Evolutionary conservation across 176 grass and related monocot species (phyloP).

Genomic region (Aegilops bicornis): DNA sequence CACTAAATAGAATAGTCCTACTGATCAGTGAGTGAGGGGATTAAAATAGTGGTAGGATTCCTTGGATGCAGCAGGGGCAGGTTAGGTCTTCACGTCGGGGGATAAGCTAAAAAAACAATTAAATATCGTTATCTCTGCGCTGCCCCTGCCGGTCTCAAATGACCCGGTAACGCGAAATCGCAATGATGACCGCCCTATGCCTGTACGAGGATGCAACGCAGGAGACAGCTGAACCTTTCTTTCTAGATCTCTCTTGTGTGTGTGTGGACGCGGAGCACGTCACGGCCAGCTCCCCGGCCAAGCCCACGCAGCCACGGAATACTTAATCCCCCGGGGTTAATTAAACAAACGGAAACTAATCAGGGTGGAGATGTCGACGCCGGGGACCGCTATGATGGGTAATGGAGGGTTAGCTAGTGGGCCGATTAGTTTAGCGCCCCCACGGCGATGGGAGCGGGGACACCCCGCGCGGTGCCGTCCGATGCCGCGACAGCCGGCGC

Average conservation of each 20-base stretch:
- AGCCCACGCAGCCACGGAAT: slow-evolving; percentile 1
- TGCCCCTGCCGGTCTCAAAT: background rate
- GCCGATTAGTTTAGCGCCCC: slow-evolving; percentile 14
- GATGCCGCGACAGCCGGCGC: slow-evolving; percentile 42
- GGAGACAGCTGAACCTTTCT: slow-evolving; percentile 11
- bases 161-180: background rate
- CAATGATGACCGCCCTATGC: background rate
- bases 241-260: background rate
- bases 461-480: slow-evolving; percentile 36
- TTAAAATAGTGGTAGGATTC: slow-evolving; percentile 18
- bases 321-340: background rate
- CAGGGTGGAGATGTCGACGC: background rate
- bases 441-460: slow-evolving; percentile 13
- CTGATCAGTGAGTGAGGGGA: background rate
- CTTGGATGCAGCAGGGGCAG: slow-evolving; percentile 38
- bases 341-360: background rate
- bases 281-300: background rate
- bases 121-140: slow-evolving; percentile 7
- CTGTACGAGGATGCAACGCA: background rate
- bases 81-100: slow-evolving; percentile 30
- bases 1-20: too few relatives aligned
- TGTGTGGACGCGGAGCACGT: background rate
- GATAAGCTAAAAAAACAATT: slow-evolving; percentile 33
- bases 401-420: background rate
- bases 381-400: background rate